These are phyloP conservation scores for Fusarium euwallaceae DNA, from an alignment of 2,329 filamentous ascomycete species.

Conservation along the genomic window DNA sequence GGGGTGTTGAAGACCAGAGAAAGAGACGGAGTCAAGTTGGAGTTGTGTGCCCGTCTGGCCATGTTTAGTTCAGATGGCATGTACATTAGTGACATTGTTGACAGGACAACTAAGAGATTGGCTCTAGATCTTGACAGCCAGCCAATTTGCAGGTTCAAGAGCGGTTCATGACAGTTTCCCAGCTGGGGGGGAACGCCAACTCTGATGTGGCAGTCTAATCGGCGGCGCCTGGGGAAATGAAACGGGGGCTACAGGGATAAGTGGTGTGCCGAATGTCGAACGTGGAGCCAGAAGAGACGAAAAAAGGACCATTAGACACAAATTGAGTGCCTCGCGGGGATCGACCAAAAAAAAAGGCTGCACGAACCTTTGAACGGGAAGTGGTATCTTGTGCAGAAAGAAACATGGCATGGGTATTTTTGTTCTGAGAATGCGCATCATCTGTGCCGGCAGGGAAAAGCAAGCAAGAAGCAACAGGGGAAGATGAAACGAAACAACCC, in stretches of 20 bases:
- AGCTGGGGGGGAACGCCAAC: not conserved
- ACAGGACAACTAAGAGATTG: conserved; percentile 5
- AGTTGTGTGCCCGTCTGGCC: not conserved
- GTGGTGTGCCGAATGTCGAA: conserved; percentile 21
- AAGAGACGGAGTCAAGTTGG: not conserved
- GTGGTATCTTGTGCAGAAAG: conserved; percentile 23
- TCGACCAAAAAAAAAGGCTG: not conserved
- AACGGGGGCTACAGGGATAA: conserved; percentile 46
- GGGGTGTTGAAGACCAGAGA: conserved; percentile 6
- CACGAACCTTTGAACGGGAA: conserved; percentile 27
- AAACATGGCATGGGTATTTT: not conserved
- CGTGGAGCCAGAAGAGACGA: not conserved
- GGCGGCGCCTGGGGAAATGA: conserved; percentile 44
- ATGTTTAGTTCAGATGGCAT: conserved; percentile 6
- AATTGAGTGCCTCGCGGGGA: not conserved
- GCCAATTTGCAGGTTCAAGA: conserved; percentile 39
- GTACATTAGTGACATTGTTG: not conserved
- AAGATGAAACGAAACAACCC: conserved; percentile 16
- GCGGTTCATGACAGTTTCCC: conserved; percentile 22
- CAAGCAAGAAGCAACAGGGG: not conserved
- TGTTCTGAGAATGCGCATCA: conserved; percentile 37
- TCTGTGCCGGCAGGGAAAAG: conserved; percentile 15
- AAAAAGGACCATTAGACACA: conserved; percentile 21
- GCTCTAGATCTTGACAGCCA: conserved; percentile 40
- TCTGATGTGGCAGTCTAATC: conserved; percentile 21